These are phyloP conservation scores for Xylariales sp. DNA, from an alignment of 2,329 filamentous ascomycete genomes.

Conservation along the genomic window DNA sequence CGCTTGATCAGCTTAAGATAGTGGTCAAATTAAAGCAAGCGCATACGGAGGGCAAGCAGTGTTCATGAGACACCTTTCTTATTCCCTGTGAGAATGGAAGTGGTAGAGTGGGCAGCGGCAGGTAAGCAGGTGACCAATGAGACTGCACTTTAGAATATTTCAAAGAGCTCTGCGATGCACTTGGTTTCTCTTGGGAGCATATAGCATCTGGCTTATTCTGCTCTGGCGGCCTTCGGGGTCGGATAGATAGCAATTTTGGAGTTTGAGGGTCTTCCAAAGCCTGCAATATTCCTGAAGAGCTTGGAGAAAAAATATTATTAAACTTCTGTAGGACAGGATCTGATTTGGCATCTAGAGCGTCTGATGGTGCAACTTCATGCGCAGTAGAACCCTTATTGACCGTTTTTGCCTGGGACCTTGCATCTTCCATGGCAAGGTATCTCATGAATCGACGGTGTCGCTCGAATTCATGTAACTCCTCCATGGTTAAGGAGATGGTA, in stretches of 20 bases:
- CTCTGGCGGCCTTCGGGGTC: not conserved
- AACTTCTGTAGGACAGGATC: too few species aligned
- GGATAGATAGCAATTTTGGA: not conserved
- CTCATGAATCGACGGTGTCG: conserved; percentile 26
- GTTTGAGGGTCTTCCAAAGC: too few species aligned
- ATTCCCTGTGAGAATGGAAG: conserved; percentile 22
- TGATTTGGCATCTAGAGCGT: too few species aligned
- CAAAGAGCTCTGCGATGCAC: not conserved
- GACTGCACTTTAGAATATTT: too few species aligned
- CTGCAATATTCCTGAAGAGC: too few species aligned
- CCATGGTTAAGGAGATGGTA: conserved; percentile 31
- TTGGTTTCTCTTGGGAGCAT: not conserved
- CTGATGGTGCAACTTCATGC: too few species aligned
- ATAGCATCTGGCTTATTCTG: not conserved
- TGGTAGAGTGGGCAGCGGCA: conserved; percentile 19
- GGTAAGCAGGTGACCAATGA: not conserved
- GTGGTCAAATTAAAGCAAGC: too few species aligned
- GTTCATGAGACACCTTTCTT: conserved; percentile 20
- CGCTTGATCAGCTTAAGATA: too few species aligned
- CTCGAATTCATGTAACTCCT: conserved; percentile 36
- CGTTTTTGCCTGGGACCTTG: too few species aligned
- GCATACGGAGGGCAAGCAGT: conserved; percentile 23
- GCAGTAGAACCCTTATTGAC: too few species aligned
- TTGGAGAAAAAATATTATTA: too few species aligned
- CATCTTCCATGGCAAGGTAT: conserved; percentile 23